phyloP scores from a whole-genome alignment of 139 green algal species.

The Parachlorella kessleri region DNA sequence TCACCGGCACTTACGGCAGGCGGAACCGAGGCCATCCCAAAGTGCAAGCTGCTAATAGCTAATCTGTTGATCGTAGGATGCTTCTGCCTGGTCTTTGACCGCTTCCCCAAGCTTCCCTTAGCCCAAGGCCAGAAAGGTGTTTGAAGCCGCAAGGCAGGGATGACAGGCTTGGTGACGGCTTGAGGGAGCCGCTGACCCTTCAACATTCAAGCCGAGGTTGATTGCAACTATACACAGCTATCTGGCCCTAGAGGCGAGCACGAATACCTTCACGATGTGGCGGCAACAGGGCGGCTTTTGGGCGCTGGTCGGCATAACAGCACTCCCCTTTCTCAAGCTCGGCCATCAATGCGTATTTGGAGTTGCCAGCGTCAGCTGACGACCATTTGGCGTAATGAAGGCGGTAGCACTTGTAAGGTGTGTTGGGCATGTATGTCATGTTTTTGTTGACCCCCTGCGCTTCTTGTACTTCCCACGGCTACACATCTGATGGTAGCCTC shows the following conservation, averaged over 20 bases:
- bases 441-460: no score
- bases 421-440: no score
- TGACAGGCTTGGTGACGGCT: background rate
- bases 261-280: no score
- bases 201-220: background rate
- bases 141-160: background rate
- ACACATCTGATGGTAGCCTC: no score
- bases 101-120: background rate
- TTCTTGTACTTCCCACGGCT: no score
- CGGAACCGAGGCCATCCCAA: background rate
- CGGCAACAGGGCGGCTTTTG: no score
- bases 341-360: no score
- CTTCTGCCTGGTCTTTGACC: background rate
- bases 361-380: no score
- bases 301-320: no score
- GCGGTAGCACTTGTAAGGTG: slow-evolving; percentile 39
- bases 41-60: background rate
- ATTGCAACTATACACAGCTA: background rate
- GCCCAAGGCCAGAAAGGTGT: background rate
- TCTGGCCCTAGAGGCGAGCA: no score
- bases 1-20: slow-evolving; percentile 4
- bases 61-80: background rate
- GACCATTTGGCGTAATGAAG: no score
- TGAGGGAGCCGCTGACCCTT: background rate
- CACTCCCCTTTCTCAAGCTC: no score